A percentile compares a stretch with the other conserved stretches of the same genome.
Evolutionary conservation across 2,329 filamentous ascomycete species (phyloP).

Genomic region (Xylariaceae sp.): DNA sequence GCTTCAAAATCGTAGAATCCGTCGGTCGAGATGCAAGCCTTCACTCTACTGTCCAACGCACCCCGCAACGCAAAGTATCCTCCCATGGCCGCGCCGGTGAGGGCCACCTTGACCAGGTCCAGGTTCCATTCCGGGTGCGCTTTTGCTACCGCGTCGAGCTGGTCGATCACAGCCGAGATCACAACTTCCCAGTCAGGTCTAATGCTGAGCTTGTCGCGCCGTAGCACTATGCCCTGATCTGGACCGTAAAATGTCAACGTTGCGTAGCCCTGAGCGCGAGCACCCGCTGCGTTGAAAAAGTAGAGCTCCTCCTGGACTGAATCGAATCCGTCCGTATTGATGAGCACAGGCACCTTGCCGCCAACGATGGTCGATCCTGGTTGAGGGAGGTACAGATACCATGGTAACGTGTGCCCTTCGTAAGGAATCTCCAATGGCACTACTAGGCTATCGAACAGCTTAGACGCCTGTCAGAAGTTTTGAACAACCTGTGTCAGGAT

Average conservation of each 20-base stretch:
- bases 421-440: not conserved
- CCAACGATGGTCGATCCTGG: not conserved
- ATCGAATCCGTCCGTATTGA: constrained; percentile 38
- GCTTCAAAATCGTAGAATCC: no score
- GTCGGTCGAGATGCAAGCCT: constrained; percentile 37
- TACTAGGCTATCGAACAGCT: not conserved
- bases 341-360: constrained; percentile 13
- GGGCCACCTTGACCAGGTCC: constrained; percentile 36
- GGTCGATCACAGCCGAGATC: constrained; percentile 31
- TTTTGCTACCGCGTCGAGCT: constrained; percentile 19
- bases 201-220: constrained; percentile 27
- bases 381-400: not conserved
- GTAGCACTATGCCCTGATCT: constrained; percentile 41
- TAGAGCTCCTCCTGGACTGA: constrained; percentile 41
- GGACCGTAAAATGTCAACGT: constrained; percentile 45
- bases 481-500: not conserved
- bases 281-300: constrained; percentile 29
- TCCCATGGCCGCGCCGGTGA: constrained; percentile 41
- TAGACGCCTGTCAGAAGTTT: not conserved
- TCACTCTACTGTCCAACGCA: constrained; percentile 40
- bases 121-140: constrained; percentile 28
- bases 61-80: constrained; percentile 46
- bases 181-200: constrained; percentile 41
- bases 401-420: not conserved
- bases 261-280: constrained; percentile 38